Evolutionary conservation across 225 moss, liverwort and hornwort genomes (phyloP), one percentile per base, ranked within the genome.

Genomic region (Polytrichum commune): DNA sequence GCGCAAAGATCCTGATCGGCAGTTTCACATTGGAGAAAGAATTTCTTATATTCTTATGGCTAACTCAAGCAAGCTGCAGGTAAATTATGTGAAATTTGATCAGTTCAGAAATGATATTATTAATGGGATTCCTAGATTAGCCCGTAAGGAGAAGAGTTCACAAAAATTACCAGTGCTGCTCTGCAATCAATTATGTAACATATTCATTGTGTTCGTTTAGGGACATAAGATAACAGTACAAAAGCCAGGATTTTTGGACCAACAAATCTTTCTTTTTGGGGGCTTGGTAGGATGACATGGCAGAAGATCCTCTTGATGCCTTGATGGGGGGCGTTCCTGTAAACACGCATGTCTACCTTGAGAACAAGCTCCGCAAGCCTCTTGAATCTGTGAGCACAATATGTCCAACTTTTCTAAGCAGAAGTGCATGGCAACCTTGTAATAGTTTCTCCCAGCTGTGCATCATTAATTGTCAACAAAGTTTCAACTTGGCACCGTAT

Each of bases 281-380:
- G 22, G 65, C 68, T 27, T 82, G 82, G 75, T 84, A 88, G 88
- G 88, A 88, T 80, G 88, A 88, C 63, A 88, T 88, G 88, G 88
- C 88, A 65, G 84, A 88, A 77, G 84, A 84, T 77, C 88, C 88
- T 54, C 70, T 80, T 55, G 82, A 84, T 72, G 88, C 88, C 24
- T 76, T 88, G 33, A 56, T 73, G 3, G 84, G 82, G 73, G 88
- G 88, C 63, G 60, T 74, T 73, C 84, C 82, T 61, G 84, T 88
- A 67, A 88, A 88, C 60, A 88, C 84, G 64, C 88, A 88, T 57
- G 67, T 88, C 68, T 88, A 88, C 76, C 77, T 88, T 71, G 88
- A 88, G 70, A 84, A 88, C 73, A 88, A 88, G 79, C 88, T 88
- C 53, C 88, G 88, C 66, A 88, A 88, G 77, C 88, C 88, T 80